These are phyloP conservation scores for Inosperma sp. DNA, from an alignment of 768 basidiomycete species.

Conservation along the genomic window DNA sequence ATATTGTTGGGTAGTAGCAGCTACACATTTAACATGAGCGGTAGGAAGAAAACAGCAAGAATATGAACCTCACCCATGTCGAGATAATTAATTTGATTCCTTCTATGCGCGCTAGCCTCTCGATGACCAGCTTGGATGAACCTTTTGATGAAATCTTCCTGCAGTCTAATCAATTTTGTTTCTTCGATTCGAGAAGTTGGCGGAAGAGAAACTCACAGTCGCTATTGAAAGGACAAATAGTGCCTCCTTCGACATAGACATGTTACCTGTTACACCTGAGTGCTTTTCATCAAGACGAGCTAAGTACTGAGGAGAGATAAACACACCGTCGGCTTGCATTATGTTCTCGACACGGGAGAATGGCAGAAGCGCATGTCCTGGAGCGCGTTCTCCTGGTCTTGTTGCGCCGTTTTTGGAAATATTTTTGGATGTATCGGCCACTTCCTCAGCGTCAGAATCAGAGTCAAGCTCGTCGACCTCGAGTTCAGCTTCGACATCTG, in stretches of 20 bases:
- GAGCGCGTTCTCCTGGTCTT: constrained; percentile 40
- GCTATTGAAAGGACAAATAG: constrained; percentile 71
- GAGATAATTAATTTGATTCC: constrained; percentile 58
- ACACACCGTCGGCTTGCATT: constrained; percentile 69
- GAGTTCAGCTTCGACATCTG: constrained; percentile 56
- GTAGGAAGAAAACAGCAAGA: background rate
- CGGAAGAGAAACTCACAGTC: constrained; percentile 45
- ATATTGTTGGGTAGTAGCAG: constrained; percentile 53
- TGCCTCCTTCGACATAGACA: constrained; percentile 73
- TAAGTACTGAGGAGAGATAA: background rate
- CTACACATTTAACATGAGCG: constrained; percentile 31
- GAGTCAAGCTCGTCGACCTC: constrained; percentile 67
- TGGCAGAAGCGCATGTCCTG: constrained; percentile 67
- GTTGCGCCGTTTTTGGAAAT: constrained; percentile 25
- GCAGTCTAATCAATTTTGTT: constrained; percentile 12
- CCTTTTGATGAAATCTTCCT: constrained; percentile 87
- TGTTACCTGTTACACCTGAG: constrained; percentile 52
- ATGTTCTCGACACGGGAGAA: constrained; percentile 67
- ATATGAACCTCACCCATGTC: constrained; percentile 61
- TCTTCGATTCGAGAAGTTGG: background rate
- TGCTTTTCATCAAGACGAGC: constrained; percentile 3
- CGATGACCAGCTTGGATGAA: constrained; percentile 65
- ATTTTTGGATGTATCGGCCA: constrained; percentile 23
- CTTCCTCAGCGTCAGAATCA: constrained; percentile 43
- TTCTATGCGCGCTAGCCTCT: constrained; percentile 55